Evolutionary conservation across 345 rosid species (phyloP).

Genomic region (Noccaea bulbosa): DNA sequence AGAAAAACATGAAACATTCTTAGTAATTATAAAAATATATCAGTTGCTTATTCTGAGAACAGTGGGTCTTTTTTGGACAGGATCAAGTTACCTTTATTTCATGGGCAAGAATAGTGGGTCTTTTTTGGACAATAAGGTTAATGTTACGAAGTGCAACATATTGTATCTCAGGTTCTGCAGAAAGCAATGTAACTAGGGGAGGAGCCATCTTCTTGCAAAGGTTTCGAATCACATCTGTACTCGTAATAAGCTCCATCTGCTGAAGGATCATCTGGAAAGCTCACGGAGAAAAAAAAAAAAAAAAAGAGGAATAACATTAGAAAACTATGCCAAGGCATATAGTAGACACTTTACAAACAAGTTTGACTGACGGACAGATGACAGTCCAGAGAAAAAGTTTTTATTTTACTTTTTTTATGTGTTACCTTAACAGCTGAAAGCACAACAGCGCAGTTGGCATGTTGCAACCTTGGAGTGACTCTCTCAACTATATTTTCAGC

Average conservation of each 20-base stretch:
- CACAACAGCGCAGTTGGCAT: slow-evolving; percentile 98
- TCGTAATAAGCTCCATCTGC: slow-evolving; percentile 96
- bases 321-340: slow-evolving; percentile 15
- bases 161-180: slow-evolving; percentile 98
- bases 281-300: slow-evolving; percentile 12
- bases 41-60: slow-evolving; percentile 14
- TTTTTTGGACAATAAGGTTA: slow-evolving; percentile 89
- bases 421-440: slow-evolving; percentile 95
- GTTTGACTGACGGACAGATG: slow-evolving; percentile 6
- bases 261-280: slow-evolving; percentile 84
- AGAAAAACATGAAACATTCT: slow-evolving; percentile 17
- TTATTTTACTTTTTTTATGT: slow-evolving; percentile 17
- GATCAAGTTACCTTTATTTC: slow-evolving; percentile 80
- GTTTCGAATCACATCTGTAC: slow-evolving; percentile 94
- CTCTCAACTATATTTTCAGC: slow-evolving; percentile 98
- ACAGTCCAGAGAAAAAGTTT: slow-evolving; percentile 19
- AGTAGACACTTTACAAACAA: slow-evolving; percentile 33
- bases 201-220: slow-evolving; percentile 99
- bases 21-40: slow-evolving; percentile 23
- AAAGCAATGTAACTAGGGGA: slow-evolving; percentile 93
- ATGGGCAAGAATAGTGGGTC: slow-evolving; percentile 97
- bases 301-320: slow-evolving; percentile 25
- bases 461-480: slow-evolving; percentile 93
- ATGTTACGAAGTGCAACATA: slow-evolving; percentile 94
- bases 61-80: no score